These are phyloP conservation scores for Hylodesmum podocarpum DNA, from an alignment of 306 rosid genomes.

Conservation along the genomic window DNA sequence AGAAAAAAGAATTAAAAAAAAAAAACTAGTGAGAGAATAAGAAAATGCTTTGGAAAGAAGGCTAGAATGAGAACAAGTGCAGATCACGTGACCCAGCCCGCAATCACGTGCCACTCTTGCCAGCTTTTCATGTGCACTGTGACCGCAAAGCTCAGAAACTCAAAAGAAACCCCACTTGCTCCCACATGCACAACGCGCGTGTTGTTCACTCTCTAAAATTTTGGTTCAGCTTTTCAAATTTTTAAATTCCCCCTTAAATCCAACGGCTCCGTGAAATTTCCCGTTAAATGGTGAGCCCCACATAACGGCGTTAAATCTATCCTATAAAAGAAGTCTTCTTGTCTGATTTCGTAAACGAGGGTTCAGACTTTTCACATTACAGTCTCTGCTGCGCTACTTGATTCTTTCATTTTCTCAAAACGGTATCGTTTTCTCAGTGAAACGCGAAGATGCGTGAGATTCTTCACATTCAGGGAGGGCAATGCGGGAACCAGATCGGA, in stretches of 20 bases:
- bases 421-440: no score
- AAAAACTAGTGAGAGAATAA: no score
- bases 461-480: conserved; percentile 61
- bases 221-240: conserved; percentile 43
- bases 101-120: conserved; percentile 39
- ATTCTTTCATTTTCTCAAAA: no score
- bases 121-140: conserved; percentile 26
- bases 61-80: background rate
- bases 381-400: no score
- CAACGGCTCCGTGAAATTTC: conserved; percentile 37
- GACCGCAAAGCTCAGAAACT: background rate
- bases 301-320: conserved; percentile 38
- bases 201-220: background rate
- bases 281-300: conserved; percentile 11
- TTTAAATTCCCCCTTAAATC: conserved; percentile 49
- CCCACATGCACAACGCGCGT: conserved; percentile 27
- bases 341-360: background rate
- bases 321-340: conserved; percentile 31
- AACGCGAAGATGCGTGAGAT: conserved; percentile 62
- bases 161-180: conserved; percentile 15
- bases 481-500: conserved; percentile 55
- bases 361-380: background rate
- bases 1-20: no score
- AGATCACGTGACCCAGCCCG: conserved; percentile 42
- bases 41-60: background rate